Percentiles rank a stretch among this genome's conserved stretches.
phyloP scores from a whole-genome alignment of 2,329 filamentous ascomycete genomes.

The Lecanicillium sp. region DNA sequence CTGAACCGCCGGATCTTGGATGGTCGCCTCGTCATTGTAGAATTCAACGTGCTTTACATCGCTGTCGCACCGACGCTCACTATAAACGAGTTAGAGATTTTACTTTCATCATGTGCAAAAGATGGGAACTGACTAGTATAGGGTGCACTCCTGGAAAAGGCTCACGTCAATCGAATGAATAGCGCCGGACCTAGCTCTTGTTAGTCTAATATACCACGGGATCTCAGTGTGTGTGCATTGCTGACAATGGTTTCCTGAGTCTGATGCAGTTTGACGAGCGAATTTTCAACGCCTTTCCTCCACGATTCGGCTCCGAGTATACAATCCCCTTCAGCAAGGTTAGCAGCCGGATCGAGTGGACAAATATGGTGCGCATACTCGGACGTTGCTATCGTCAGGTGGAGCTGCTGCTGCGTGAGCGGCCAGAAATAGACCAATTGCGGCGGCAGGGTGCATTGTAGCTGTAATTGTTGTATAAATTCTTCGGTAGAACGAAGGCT shows the following conservation, averaged over 20 bases:
- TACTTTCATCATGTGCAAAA: no score
- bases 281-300: neutral
- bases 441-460: neutral
- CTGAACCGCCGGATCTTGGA: neutral
- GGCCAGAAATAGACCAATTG: neutral
- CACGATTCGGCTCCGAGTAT: neutral
- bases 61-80: constrained; percentile 1
- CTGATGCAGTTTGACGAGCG: constrained; percentile 6
- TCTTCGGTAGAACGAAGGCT: no score
- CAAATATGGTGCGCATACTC: neutral
- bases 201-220: neutral
- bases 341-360: neutral
- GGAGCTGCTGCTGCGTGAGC: neutral
- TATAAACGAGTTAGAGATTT: neutral
- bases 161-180: neutral
- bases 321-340: neutral
- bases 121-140: neutral
- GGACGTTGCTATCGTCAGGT: neutral
- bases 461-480: no score
- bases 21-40: neutral
- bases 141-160: constrained; percentile 1
- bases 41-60: neutral
- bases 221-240: neutral
- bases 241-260: neutral
- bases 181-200: neutral